Evolutionary conservation across 306 rosid species (phyloP).

Genomic region (Hippophae tibetana): DNA sequence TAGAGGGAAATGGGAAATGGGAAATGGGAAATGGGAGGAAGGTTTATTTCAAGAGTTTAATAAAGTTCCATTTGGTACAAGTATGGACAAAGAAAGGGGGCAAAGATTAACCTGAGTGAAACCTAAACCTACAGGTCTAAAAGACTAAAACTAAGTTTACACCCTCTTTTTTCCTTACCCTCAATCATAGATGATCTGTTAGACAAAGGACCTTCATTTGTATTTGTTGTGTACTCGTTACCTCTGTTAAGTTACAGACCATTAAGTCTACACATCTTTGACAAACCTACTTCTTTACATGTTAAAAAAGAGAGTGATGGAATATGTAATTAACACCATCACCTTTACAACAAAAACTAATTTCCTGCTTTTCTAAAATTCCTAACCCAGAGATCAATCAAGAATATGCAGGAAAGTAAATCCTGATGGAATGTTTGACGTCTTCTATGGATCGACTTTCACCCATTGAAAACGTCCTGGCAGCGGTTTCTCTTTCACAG

Average conservation of each 20-base stretch:
- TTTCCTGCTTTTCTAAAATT: constrained; percentile 39
- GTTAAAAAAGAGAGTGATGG: constrained; percentile 61
- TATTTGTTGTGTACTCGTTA: constrained; percentile 56
- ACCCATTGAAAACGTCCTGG: constrained; percentile 86
- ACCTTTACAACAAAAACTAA: constrained; percentile 46
- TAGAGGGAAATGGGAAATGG: constrained; percentile 8
- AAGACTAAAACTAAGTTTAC: constrained; percentile 11
- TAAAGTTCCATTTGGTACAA: constrained; percentile 66
- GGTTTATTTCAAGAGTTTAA: constrained; percentile 57
- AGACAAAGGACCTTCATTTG: constrained; percentile 71
- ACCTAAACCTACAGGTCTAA: constrained; percentile 29
- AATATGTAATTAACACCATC: constrained; percentile 76
- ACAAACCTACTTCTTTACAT: constrained; percentile 81
- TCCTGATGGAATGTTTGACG: constrained; percentile 25
- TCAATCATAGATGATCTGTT: constrained; percentile 53
- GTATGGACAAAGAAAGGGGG: constrained; percentile 54
- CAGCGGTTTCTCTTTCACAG: constrained; percentile 70
- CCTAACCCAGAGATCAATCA: constrained; percentile 24
- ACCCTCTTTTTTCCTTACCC: constrained; percentile 37
- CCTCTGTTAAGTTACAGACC: constrained; percentile 81
- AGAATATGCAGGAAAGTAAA: constrained; percentile 26
- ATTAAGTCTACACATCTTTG: constrained; percentile 61
- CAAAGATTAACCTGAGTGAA: constrained; percentile 44
- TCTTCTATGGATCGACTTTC: constrained; percentile 48
- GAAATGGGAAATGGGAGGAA: constrained; percentile 25